phyloP scores from a whole-genome alignment of 2,329 filamentous ascomycete genomes.

The Arthrocladium fulminans region DNA sequence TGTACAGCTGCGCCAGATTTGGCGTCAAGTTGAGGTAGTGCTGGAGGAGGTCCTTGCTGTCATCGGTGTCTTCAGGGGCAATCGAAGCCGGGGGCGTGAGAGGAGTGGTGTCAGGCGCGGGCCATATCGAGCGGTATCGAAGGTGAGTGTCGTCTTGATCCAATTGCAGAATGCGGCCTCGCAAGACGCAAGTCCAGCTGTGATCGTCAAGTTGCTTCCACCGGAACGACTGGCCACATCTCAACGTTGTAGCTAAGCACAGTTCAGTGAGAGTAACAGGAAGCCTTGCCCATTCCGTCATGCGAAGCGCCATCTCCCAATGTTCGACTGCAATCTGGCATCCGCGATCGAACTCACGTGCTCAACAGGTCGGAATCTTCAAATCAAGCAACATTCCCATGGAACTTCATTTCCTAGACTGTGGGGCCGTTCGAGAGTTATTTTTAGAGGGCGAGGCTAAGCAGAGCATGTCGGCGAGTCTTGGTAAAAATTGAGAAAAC shows the following conservation, averaged over 20 bases:
- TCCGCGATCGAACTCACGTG: too few species aligned
- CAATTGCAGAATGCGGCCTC: slow-evolving; percentile 74
- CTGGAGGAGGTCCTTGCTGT: slow-evolving; percentile 60
- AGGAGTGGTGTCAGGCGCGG: slow-evolving; percentile 26
- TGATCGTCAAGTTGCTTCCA: slow-evolving; percentile 75
- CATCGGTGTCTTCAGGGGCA: slow-evolving; percentile 32
- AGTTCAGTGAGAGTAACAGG: slow-evolving; percentile 75
- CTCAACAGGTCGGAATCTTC: too few species aligned
- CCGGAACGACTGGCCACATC: slow-evolving; percentile 89
- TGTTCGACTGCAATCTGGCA: too few species aligned
- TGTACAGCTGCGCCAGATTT: slow-evolving; percentile 68
- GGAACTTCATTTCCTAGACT: too few species aligned
- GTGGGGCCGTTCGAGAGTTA: too few species aligned
- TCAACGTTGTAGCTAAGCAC: slow-evolving; percentile 86
- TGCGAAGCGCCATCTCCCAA: slow-evolving; percentile 27
- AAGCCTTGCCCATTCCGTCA: slow-evolving; percentile 78
- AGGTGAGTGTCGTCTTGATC: slow-evolving; percentile 71
- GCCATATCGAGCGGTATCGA: slow-evolving; percentile 65
- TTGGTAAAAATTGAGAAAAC: too few species aligned
- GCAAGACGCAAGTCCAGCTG: slow-evolving; percentile 84
- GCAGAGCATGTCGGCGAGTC: too few species aligned
- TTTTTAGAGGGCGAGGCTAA: too few species aligned
- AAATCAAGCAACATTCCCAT: too few species aligned
- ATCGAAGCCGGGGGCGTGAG: slow-evolving; percentile 32
- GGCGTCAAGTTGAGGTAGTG: slow-evolving; percentile 81